Evolutionary conservation across 495 filamentous ascomycete species (phyloP), one percentile per base, ranked within the genome.

Genomic region (Parathielavia hyrcaniae): DNA sequence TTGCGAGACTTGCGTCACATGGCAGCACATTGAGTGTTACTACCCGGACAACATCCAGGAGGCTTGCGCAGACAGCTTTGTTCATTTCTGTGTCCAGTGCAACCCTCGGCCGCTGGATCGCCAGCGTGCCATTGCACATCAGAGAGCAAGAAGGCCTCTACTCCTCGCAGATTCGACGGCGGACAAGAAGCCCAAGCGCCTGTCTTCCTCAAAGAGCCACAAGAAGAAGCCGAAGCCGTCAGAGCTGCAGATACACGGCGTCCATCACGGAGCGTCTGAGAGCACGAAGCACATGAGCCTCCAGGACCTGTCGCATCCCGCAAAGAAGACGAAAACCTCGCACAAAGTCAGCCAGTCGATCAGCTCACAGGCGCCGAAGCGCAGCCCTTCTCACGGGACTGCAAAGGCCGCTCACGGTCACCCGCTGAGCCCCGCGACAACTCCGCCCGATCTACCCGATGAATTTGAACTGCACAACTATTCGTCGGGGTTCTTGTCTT

Each of bases 21-120:
- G 93, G 93, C 93, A 99, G 73, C 93, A 99, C 73, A 91, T 95
- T 61, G 82, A 89, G 64, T 99, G 93, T 74, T 97, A 96, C 73
- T 95, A 96, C 68, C 85, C 87, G 50, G 76, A 83, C 51, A 80
- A 79, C 50, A 67, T 77, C 54, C 79, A 83, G 38, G 85, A 95
- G 45, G 92, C 89, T 40, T 81, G 88, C 20, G 81, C 85, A 63
- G 71, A 75, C 40, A 77, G 79, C 46, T 83, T 84, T 63, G 68
- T 76, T 20, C 95, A 99, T 73, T 86, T 84, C 62, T 99, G 93
- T 73, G 80, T 80, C 53, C 90, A 93, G 59, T 99, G 93, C 73
- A 77, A 84, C 57, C 90, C 92, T 17, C 79, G 90, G 61, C 65
- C 65, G 44, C 64, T 96, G 62, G 88, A 97, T 69, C 71, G 73